Evolutionary conservation across 257 asterid species (phyloP).

Genomic region (Solanum arcanum): DNA sequence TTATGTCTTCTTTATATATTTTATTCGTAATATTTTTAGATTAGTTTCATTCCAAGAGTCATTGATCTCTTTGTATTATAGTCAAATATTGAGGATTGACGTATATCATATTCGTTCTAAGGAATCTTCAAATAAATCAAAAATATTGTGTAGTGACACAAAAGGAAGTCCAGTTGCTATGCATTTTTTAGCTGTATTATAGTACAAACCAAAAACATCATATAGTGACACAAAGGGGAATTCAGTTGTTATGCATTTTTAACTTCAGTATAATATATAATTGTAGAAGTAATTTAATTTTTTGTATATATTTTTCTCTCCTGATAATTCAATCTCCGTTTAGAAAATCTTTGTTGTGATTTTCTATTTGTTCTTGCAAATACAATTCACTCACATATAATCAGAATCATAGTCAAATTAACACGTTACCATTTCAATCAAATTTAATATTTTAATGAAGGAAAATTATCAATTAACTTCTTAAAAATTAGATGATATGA

Average conservation of each 20-base stretch:
- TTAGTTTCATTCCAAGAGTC: neutral
- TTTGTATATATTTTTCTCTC: neutral
- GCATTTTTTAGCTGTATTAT: no score
- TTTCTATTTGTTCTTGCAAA: neutral
- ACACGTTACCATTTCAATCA: neutral
- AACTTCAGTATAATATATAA: neutral
- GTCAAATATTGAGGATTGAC: neutral
- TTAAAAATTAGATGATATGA: neutral
- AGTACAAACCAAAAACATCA: no score
- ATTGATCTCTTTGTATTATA: neutral
- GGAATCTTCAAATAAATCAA: no score
- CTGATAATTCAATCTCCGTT: neutral
- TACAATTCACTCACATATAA: neutral
- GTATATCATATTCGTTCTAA: neutral
- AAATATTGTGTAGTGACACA: neutral
- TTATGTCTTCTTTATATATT: neutral
- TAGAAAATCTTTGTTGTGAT: neutral
- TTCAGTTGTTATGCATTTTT: neutral
- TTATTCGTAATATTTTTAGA: neutral
- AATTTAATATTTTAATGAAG: neutral
- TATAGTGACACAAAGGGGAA: neutral
- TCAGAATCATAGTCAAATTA: neutral
- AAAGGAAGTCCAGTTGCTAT: no score
- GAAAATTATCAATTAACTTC: neutral
- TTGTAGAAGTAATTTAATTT: neutral